phyloP scores from a whole-genome alignment of 2,329 filamentous ascomycete genomes.

The Talaromyces amestolkiae region DNA sequence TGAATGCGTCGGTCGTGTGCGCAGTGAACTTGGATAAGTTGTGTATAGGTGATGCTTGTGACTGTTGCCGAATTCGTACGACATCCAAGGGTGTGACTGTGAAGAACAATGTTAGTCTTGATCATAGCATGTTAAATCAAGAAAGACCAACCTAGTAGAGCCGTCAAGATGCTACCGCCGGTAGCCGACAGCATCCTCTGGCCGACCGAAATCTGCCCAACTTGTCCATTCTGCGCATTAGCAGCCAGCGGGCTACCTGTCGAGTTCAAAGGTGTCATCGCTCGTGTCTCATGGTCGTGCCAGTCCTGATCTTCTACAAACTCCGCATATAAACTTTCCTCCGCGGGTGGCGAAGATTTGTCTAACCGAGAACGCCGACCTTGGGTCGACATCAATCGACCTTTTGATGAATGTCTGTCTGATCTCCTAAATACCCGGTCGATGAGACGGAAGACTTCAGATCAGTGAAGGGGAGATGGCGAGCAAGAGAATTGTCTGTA shows the following conservation, averaged over 20 bases:
- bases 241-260: slow-evolving; percentile 23
- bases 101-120: not conserved
- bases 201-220: slow-evolving; percentile 65
- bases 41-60: slow-evolving; percentile 61
- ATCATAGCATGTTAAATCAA: slow-evolving; percentile 6
- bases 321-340: slow-evolving; percentile 12
- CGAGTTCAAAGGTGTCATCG: slow-evolving; percentile 34
- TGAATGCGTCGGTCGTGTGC: slow-evolving; percentile 53
- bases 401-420: not conserved
- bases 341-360: slow-evolving; percentile 24
- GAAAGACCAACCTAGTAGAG: slow-evolving; percentile 68
- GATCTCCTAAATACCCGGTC: not conserved
- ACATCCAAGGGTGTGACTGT: slow-evolving; percentile 93
- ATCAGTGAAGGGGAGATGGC: not conserved
- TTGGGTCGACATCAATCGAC: slow-evolving; percentile 28
- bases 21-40: slow-evolving; percentile 55
- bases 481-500: not conserved
- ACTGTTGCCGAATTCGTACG: slow-evolving; percentile 90
- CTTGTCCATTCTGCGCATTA: slow-evolving; percentile 19
- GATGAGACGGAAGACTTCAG: not conserved
- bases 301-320: slow-evolving; percentile 24
- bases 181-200: slow-evolving; percentile 97
- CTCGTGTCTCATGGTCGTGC: slow-evolving; percentile 32
- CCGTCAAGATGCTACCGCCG: slow-evolving; percentile 84
- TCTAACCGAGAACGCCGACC: slow-evolving; percentile 23